Conservation (phyloP, 352 stramenopile genomes). For the Aphanomyces invadans region DNA sequence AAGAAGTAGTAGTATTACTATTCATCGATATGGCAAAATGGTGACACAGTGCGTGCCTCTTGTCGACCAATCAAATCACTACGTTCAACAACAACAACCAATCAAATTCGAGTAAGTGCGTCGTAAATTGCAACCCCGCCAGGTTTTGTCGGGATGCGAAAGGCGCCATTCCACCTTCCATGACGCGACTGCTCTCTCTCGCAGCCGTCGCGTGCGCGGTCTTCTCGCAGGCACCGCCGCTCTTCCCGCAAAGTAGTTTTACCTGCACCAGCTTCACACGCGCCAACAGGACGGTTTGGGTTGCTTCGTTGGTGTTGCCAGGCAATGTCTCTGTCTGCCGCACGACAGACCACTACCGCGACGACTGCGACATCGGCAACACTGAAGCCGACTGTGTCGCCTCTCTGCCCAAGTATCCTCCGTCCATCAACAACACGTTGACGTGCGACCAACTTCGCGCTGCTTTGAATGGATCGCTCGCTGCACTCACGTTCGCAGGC, state of each 20-base stretch:
- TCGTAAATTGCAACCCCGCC: no score
- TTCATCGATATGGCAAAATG: no score
- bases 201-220: background rate
- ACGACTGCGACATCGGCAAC: background rate
- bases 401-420: background rate
- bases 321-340: background rate
- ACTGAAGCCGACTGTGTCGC: background rate
- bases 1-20: no score
- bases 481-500: background rate
- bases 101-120: no score
- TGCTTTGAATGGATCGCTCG: background rate
- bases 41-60: no score
- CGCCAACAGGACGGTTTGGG: background rate
- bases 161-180: no score
- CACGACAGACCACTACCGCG: background rate
- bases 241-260: background rate
- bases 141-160: no score
- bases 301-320: no score
- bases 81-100: no score
- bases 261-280: background rate
- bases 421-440: background rate
- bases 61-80: no score
- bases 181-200: no score
- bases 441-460: background rate
- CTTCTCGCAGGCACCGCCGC: background rate